Evolutionary conservation across 2,329 filamentous ascomycete species (phyloP).

Genomic region (Pseudocercospora eumusae): DNA sequence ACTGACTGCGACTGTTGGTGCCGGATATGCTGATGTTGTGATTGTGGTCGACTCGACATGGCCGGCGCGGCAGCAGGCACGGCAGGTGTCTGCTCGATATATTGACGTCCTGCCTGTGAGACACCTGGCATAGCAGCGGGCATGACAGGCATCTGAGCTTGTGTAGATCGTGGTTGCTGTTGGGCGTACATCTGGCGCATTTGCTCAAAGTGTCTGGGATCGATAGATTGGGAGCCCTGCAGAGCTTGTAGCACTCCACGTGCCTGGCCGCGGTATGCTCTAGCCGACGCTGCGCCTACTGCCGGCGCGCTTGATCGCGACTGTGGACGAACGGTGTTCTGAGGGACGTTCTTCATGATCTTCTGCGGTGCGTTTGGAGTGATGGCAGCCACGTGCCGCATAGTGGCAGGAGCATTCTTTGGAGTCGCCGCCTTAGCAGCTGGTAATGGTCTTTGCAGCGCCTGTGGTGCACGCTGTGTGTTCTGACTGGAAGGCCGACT

Average conservation of each 20-base stretch:
- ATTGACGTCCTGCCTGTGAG: background rate
- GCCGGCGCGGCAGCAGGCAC: too few species aligned
- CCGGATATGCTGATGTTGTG: background rate
- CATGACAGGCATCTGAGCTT: background rate
- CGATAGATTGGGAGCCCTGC: background rate
- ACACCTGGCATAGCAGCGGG: background rate
- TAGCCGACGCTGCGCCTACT: background rate
- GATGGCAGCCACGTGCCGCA: background rate
- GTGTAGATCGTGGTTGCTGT: background rate
- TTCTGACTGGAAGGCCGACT: background rate
- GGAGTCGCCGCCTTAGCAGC: background rate
- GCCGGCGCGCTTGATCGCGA: background rate
- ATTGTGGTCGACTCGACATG: background rate
- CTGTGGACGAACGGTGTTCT: background rate
- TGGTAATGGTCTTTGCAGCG: background rate
- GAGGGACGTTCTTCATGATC: background rate
- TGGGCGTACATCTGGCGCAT: background rate
- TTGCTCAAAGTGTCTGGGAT: background rate
- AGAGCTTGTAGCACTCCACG: background rate
- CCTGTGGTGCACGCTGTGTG: background rate
- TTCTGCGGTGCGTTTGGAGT: background rate
- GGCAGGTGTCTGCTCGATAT: background rate
- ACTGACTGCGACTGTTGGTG: background rate
- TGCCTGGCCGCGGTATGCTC: background rate
- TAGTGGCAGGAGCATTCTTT: background rate